Base-by-base conservation (phyloP, 345 rosid genomes). In the Eucalyptus viminalis region DNA sequence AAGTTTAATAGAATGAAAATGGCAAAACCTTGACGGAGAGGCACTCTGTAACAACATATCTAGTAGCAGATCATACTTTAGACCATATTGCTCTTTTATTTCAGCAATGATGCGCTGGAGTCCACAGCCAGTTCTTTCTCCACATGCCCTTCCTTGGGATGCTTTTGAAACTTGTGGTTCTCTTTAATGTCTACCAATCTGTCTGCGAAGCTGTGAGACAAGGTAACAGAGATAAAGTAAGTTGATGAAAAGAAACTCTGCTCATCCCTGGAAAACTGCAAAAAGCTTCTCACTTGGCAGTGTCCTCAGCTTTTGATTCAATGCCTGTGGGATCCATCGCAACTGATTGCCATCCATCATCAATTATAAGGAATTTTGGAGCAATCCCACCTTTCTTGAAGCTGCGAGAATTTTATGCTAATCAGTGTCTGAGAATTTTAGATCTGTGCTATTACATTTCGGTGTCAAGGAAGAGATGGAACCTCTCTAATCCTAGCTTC, bases 321-420 rank as follows among this genome's bases (percentile, higher is more conserved):
- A 88, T 31, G 67, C 93, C 86, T 56, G 86, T 86, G 40, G 94
- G 91, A 94, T 96, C 97, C 96, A 94, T 94, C 72, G 90, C 94
- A 53, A 95, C 97, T 12, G 87, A 60, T 49, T 90, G 93, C 92
- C 92, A 92, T 17, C 93, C 93, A 40, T 90, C 91, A 49, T 92
- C 92, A n/a, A 92, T 88, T 34, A 92, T 85, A 69, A 92, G 9
- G 21, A 92, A 86, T 34, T 88, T 88, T 7, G 93, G 93, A 62
- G 92, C 81, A 37, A 86, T 54, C 22, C 91, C 90, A 22, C 89
- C 89, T 88, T 91, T 89, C 87, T 88, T 88, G n/a, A 95, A 89
- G 94, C 97, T 95, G 92, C 76, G 88, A 87, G 80, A 49, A 45
- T 44, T n/a, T 54, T 9, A 67, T 16, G 22, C 31, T 67, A 16